phyloP scores from a whole-genome alignment of 2,329 filamentous ascomycete species.

The Ophiostoma sp. region DNA sequence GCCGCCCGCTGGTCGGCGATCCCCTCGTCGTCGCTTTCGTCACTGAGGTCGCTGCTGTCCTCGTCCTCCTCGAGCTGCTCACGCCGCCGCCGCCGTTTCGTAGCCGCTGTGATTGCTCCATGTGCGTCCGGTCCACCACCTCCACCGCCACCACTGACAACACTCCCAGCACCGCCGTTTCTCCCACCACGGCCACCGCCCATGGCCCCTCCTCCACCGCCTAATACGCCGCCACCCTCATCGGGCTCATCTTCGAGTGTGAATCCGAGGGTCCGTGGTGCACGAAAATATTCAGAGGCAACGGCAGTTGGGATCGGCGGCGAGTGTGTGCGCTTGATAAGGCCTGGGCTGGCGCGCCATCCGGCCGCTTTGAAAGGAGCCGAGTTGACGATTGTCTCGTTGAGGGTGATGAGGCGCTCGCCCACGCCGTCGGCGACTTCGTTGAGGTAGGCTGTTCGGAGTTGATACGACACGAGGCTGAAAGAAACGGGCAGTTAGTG shows the following conservation, averaged over 20 bases:
- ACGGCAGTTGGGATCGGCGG: constrained; percentile 82
- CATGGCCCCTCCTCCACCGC: constrained; percentile 33
- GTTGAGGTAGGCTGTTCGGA: constrained; percentile 76
- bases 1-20: constrained; percentile 61
- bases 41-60: constrained; percentile 80
- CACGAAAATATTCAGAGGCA: constrained; percentile 80
- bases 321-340: constrained; percentile 81
- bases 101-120: constrained; percentile 65
- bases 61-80: constrained; percentile 83
- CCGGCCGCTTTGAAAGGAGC: constrained; percentile 80
- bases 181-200: background rate
- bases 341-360: constrained; percentile 71
- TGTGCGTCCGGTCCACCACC: constrained; percentile 64
- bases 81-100: constrained; percentile 64
- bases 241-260: constrained; percentile 71
- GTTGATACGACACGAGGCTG: constrained; percentile 79
- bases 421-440: constrained; percentile 81
- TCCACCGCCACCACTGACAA: constrained; percentile 15
- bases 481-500: background rate
- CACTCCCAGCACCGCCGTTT: constrained; percentile 2
- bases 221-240: constrained; percentile 70
- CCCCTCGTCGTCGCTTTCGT: constrained; percentile 65
- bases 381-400: constrained; percentile 76
- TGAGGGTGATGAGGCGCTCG: constrained; percentile 78
- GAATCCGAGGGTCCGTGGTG: constrained; percentile 62